Evolutionary conservation across 805 yeast species (phyloP).

Genomic region (Candida morakotiae): DNA sequence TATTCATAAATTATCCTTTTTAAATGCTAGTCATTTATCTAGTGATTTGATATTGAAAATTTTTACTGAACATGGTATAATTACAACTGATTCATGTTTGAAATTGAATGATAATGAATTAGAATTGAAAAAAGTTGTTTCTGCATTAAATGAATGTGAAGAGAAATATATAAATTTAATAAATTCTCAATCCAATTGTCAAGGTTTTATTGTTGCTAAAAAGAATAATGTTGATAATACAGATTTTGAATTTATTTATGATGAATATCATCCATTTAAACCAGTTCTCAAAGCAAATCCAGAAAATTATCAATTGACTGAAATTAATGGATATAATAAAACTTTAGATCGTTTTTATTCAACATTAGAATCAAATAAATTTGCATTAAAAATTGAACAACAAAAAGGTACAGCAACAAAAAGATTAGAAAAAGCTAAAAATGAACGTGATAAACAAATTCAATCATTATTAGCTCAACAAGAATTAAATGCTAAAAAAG

Average conservation of each 20-base stretch:
- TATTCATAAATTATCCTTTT: constrained; percentile 65
- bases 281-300: constrained; percentile 43
- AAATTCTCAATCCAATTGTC: constrained; percentile 26
- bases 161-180: constrained; percentile 35
- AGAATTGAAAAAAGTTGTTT: constrained; percentile 27
- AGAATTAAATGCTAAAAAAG: constrained; percentile 59
- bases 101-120: constrained; percentile 21
- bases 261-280: constrained; percentile 66
- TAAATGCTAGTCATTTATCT: constrained; percentile 69
- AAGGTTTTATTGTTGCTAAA: constrained; percentile 64
- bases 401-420: constrained; percentile 74
- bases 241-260: constrained; percentile 49
- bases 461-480: constrained; percentile 63
- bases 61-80: constrained; percentile 43
- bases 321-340: constrained; percentile 61
- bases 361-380: constrained; percentile 76
- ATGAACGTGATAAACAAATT: constrained; percentile 68
- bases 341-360: constrained; percentile 85
- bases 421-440: constrained; percentile 68
- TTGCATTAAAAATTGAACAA: constrained; percentile 67
- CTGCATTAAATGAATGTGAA: constrained; percentile 47
- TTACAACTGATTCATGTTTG: constrained; percentile 38
- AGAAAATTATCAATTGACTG: constrained; percentile 31
- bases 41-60: constrained; percentile 69
- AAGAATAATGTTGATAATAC: constrained; percentile 36